Evolutionary conservation across 2,329 filamentous ascomycete species (phyloP).

Genomic region (Fusarium solani-melongenae): DNA sequence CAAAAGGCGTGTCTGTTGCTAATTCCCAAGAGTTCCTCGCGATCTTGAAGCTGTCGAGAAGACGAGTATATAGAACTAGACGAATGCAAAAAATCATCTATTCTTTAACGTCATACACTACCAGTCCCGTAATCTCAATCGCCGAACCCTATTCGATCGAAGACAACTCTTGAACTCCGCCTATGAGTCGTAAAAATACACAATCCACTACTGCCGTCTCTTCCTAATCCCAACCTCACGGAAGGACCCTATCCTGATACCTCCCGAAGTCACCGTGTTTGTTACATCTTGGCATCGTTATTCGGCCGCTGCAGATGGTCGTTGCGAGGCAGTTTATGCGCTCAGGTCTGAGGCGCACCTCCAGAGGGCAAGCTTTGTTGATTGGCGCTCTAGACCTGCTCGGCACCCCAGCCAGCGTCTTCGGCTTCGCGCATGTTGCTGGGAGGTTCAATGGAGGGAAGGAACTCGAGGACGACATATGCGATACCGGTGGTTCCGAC

Average conservation of each 20-base stretch:
- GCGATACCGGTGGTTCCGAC: slow-evolving; percentile 82
- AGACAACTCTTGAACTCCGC: slow-evolving; percentile 23
- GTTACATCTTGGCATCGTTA: slow-evolving; percentile 15
- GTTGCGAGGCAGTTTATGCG: slow-evolving; percentile 13
- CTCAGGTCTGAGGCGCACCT: slow-evolving; percentile 12
- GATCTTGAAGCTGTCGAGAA: neutral
- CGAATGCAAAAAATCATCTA: slow-evolving; percentile 24
- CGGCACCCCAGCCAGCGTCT: slow-evolving; percentile 76
- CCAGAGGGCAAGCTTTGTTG: neutral
- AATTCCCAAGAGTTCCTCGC: neutral
- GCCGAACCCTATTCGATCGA: slow-evolving; percentile 12
- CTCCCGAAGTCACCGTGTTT: slow-evolving; percentile 24
- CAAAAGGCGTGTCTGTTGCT: slow-evolving; percentile 17
- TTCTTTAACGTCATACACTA: slow-evolving; percentile 23
- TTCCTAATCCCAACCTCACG: slow-evolving; percentile 6
- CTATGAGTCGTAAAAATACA: slow-evolving; percentile 28
- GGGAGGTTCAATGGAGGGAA: slow-evolving; percentile 82
- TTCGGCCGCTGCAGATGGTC: slow-evolving; percentile 7
- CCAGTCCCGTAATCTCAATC: slow-evolving; percentile 20
- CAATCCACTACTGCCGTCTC: slow-evolving; percentile 15
- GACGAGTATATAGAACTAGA: neutral
- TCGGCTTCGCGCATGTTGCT: slow-evolving; percentile 85
- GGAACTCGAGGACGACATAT: slow-evolving; percentile 81
- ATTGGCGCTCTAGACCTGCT: slow-evolving; percentile 70
- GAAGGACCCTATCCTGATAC: slow-evolving; percentile 3